Conservation (phyloP, 2,329 filamentous ascomycete genomes). For the Pyrenophora teres region DNA sequence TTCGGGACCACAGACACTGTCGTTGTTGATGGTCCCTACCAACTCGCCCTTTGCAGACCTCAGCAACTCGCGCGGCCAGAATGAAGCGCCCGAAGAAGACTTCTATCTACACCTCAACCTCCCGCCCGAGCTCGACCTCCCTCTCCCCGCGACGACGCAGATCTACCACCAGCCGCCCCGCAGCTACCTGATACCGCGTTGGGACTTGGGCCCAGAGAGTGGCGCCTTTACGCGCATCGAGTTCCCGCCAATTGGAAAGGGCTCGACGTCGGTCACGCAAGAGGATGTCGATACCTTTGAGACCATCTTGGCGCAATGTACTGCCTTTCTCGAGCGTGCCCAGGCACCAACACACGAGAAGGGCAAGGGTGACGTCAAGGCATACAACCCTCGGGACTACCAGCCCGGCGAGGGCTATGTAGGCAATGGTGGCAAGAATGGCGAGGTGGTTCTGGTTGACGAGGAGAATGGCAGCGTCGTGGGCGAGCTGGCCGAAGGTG, state of each 20-base stretch:
- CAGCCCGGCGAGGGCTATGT: conserved; percentile 79
- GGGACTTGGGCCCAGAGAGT: conserved; percentile 86
- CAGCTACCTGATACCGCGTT: conserved; percentile 92
- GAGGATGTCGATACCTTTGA: conserved; percentile 97
- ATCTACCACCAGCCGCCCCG: conserved; percentile 94
- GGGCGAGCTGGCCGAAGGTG: conserved; percentile 84
- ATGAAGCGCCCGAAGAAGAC: conserved; percentile 67
- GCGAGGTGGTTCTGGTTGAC: conserved; percentile 89
- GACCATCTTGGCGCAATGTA: conserved; percentile 97
- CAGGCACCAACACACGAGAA: conserved; percentile 59
- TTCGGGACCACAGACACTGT: conserved; percentile 86
- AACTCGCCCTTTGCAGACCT: conserved; percentile 69
- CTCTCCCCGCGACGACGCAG: conserved; percentile 91
- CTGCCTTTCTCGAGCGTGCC: conserved; percentile 87
- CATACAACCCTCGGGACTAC: conserved; percentile 83
- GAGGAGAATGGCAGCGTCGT: conserved; percentile 96
- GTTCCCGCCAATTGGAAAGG: conserved; percentile 75
- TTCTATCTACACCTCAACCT: conserved; percentile 97
- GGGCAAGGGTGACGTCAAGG: conserved; percentile 39
- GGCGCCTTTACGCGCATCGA: conserved; percentile 93
- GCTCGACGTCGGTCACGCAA: conserved; percentile 69
- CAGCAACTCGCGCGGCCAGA: conserved; percentile 61
- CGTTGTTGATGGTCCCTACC: conserved; percentile 93
- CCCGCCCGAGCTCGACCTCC: conserved; percentile 90
- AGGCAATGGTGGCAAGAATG: conserved; percentile 52